A percentile compares a stretch with the other conserved stretches of the same genome.
Conservation (phyloP, 805 yeast genomes). For the Lipomyces anomalus region DNA sequence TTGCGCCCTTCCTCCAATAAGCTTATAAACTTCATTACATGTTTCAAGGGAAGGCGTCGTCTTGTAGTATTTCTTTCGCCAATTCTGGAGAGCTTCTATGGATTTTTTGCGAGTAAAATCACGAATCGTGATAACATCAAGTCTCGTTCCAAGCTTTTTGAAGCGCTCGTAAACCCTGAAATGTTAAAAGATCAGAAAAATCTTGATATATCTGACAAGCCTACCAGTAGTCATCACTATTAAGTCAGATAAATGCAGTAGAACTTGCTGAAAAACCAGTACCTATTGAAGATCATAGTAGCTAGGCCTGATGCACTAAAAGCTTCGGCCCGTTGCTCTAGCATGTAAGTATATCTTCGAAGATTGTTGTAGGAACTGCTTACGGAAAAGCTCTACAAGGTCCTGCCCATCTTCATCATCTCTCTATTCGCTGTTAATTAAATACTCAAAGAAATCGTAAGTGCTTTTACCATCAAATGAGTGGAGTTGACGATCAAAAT, state of each 20-base stretch:
- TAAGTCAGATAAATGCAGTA: too few species aligned
- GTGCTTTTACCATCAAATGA: constrained; percentile 47
- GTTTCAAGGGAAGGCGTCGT: constrained; percentile 32
- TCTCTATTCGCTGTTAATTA: too few species aligned
- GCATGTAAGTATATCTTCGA: neutral
- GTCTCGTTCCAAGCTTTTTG: constrained; percentile 62
- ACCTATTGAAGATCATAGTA: constrained; percentile 67
- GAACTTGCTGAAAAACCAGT: too few species aligned
- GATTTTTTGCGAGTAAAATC: constrained; percentile 53
- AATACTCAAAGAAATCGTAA: neutral
- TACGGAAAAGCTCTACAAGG: constrained; percentile 60
- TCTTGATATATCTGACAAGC: too few species aligned
- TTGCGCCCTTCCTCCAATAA: constrained; percentile 82
- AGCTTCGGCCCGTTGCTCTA: constrained; percentile 72
- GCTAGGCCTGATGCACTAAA: constrained; percentile 68
- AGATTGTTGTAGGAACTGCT: neutral
- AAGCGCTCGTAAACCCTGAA: constrained; percentile 81
- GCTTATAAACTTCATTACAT: constrained; percentile 54
- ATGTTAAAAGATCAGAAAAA: constrained; percentile 76
- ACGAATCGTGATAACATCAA: constrained; percentile 64
- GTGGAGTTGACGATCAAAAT: constrained; percentile 67
- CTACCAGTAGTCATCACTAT: too few species aligned
- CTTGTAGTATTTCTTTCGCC: constrained; percentile 42
- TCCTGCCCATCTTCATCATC: constrained; percentile 70
- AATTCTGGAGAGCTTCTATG: constrained; percentile 42